Conservation (phyloP, 2,329 filamentous ascomycete species). For the Elsinoe perseae region DNA sequence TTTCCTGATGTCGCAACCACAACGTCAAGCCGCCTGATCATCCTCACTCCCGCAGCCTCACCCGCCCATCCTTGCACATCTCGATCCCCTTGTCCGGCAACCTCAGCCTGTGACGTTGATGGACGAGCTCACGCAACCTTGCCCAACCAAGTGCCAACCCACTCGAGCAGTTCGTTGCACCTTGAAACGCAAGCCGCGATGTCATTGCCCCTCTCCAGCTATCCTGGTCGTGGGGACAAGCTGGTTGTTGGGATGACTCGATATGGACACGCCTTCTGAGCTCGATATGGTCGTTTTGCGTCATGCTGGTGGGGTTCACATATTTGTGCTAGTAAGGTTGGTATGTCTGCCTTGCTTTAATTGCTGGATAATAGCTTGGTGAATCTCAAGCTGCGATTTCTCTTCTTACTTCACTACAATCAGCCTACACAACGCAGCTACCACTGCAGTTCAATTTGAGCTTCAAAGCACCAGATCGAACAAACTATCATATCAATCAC, state of each 20-base stretch:
- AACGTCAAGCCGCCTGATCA: not conserved
- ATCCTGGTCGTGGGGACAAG: not conserved
- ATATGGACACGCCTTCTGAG: not conserved
- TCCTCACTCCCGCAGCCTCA: not conserved
- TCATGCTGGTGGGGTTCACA: constrained; percentile 7
- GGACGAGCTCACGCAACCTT: not conserved
- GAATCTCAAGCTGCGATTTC: too few species aligned
- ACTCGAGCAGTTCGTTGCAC: not conserved
- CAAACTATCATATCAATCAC: not conserved
- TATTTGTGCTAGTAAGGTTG: not conserved
- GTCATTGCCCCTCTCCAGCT: not conserved
- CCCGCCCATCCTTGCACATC: not conserved
- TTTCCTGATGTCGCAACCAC: not conserved
- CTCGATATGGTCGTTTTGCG: constrained; percentile 1
- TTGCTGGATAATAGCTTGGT: not conserved
- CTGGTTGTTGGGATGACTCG: not conserved
- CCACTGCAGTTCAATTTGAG: not conserved
- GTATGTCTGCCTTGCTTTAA: not conserved
- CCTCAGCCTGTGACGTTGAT: not conserved
- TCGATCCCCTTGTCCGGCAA: not conserved
- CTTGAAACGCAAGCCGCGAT: not conserved
- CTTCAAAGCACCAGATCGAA: not conserved
- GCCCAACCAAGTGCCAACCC: not conserved
- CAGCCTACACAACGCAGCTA: not conserved
- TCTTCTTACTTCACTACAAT: too few species aligned